phyloP scores from a whole-genome alignment of 306 rosid species.

The peach (Prunus persica) region DNA sequence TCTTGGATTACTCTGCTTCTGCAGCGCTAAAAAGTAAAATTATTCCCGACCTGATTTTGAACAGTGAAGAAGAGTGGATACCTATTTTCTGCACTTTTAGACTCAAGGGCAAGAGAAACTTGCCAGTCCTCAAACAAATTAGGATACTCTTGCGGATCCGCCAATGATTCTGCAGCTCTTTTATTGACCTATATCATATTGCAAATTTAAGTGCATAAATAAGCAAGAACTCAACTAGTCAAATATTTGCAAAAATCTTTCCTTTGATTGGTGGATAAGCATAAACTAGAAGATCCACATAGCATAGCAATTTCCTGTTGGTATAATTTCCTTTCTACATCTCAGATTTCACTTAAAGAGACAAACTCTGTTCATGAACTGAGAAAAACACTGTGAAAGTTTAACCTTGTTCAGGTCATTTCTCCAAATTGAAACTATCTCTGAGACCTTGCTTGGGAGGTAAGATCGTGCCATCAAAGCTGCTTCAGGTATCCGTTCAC shows the following conservation, averaged over 20 bases:
- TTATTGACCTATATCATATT: slow-evolving; percentile 66
- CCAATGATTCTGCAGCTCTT: slow-evolving; percentile 94
- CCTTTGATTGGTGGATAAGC: not conserved
- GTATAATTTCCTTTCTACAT: not conserved
- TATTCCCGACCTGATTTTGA: not conserved
- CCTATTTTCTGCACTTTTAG: slow-evolving; percentile 68
- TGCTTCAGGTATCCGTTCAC: slow-evolving; percentile 98
- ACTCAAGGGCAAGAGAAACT: slow-evolving; percentile 81
- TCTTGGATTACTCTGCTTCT: not conserved
- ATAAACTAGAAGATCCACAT: not conserved
- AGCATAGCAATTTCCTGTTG: not conserved
- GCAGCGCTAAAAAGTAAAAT: not conserved
- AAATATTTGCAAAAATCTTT: not conserved
- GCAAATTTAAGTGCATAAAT: slow-evolving; percentile 9
- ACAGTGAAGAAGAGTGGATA: slow-evolving; percentile 10
- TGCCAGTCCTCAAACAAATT: slow-evolving; percentile 98
- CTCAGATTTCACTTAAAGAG: not conserved
- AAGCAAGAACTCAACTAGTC: not conserved
- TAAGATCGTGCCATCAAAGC: slow-evolving; percentile 97
- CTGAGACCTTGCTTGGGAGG: slow-evolving; percentile 97
- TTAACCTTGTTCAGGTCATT: slow-evolving; percentile 81
- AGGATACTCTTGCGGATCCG: slow-evolving; percentile 98
- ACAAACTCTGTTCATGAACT: not conserved
- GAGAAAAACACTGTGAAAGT: not conserved
- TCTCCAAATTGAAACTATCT: slow-evolving; percentile 90